phyloP scores from a whole-genome alignment of 2,329 filamentous ascomycete genomes.

The Neocucurbitaria cava region DNA sequence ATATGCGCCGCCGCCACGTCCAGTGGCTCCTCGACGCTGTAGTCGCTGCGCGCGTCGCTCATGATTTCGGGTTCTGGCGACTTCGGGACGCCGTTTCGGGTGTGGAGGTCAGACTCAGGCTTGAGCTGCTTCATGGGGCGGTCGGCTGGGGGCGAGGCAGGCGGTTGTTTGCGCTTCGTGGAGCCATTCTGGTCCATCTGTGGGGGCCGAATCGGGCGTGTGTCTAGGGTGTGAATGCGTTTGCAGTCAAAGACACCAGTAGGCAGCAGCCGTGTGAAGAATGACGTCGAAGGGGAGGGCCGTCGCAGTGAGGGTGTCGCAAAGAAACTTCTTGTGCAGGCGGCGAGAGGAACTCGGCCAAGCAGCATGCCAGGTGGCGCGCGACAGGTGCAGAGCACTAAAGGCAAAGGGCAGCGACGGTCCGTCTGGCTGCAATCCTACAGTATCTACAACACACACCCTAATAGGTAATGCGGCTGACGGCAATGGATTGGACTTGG shows the following conservation, averaged over 20 bases:
- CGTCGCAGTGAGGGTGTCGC: conserved; percentile 16
- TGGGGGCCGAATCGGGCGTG: conserved; percentile 11
- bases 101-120: conserved; percentile 54
- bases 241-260: conserved; percentile 14
- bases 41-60: conserved; percentile 36
- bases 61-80: conserved; percentile 40
- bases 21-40: conserved; percentile 53
- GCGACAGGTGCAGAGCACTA: conserved; percentile 1
- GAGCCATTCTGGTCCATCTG: conserved; percentile 59
- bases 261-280: conserved; percentile 1
- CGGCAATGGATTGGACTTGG: conserved; percentile 1
- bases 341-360: conserved; percentile 37
- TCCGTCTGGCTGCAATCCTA: neutral
- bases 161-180: conserved; percentile 65
- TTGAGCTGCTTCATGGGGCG: conserved; percentile 64
- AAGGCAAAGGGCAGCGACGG: conserved; percentile 4
- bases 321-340: conserved; percentile 38
- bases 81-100: conserved; percentile 40
- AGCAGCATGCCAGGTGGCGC: conserved; percentile 33
- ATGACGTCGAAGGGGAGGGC: conserved; percentile 5
- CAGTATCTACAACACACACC: neutral
- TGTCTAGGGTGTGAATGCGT: conserved; percentile 7
- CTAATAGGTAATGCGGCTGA: conserved; percentile 8
- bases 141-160: conserved; percentile 53
- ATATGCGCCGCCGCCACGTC: conserved; percentile 34